Percentiles rank a stretch among this genome's conserved stretches.
Conservation (phyloP, 805 yeast genomes). For the Lachancea mirantina region DNA sequence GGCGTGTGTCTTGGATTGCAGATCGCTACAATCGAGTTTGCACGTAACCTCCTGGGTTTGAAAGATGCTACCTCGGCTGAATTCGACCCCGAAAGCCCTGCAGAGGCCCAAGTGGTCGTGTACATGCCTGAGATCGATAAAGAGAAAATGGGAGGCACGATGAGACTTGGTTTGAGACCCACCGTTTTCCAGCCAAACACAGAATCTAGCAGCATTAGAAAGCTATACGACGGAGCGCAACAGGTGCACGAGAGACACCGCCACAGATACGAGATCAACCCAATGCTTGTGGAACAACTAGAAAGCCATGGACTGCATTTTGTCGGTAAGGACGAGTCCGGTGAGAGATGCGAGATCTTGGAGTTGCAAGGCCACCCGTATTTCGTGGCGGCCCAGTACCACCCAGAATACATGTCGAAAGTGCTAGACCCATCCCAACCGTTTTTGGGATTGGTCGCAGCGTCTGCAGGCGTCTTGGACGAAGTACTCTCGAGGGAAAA, state of each 20-base stretch:
- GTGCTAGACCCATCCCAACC: slow-evolving; percentile 96
- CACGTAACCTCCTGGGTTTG: slow-evolving; percentile 68
- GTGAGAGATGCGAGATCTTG: slow-evolving; percentile 87
- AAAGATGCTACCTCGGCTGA: slow-evolving; percentile 73
- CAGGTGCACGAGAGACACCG: slow-evolving; percentile 90
- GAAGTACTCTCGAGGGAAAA: slow-evolving; percentile 37
- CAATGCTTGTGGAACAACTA: slow-evolving; percentile 60
- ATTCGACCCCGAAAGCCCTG: slow-evolving; percentile 57
- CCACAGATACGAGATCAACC: slow-evolving; percentile 97
- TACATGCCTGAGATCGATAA: slow-evolving; percentile 99
- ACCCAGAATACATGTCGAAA: slow-evolving; percentile 95
- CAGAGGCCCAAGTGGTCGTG: slow-evolving; percentile 64
- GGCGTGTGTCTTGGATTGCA: slow-evolving; percentile 98
- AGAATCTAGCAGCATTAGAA: slow-evolving; percentile 63
- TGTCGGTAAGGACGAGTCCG: slow-evolving; percentile 89
- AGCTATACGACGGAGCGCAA: slow-evolving; percentile 65
- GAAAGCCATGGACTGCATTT: slow-evolving; percentile 78
- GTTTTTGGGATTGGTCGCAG: slow-evolving; percentile 92
- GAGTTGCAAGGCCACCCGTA: slow-evolving; percentile 85
- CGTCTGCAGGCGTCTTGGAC: slow-evolving; percentile 77
- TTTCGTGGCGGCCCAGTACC: slow-evolving; percentile 94
- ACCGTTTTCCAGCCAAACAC: slow-evolving; percentile 68
- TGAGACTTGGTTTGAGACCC: slow-evolving; percentile 94
- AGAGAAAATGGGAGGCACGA: slow-evolving; percentile 94
- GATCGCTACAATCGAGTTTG: slow-evolving; percentile 91